These are phyloP conservation scores for Daedaleopsis sinensis DNA, from an alignment of 768 basidiomycete species.

Conservation along the genomic window DNA sequence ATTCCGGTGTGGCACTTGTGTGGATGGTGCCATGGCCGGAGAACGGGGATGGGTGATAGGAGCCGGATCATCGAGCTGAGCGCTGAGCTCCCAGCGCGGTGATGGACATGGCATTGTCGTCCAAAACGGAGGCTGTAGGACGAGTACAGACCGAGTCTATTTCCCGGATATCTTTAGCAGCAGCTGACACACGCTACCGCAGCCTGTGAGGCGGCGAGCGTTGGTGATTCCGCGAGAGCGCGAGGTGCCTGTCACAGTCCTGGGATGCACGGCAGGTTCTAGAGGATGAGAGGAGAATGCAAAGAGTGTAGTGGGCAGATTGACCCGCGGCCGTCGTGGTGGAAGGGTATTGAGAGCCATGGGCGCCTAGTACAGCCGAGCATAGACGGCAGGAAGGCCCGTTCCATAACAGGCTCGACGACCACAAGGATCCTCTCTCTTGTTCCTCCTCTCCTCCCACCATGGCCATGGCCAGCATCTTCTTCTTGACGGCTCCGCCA, in stretches of 20 bases:
- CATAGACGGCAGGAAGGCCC: neutral
- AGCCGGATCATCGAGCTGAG: neutral
- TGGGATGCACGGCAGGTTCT: neutral
- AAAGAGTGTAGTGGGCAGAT: neutral
- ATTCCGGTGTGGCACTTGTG: neutral
- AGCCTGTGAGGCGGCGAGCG: neutral
- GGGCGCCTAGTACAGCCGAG: neutral
- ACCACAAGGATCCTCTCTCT: constrained; percentile 16
- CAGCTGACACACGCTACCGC: constrained; percentile 6
- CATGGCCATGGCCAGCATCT: no score
- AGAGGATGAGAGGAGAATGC: neutral
- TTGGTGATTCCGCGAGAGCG: neutral
- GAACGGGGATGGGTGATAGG: neutral
- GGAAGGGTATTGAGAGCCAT: neutral
- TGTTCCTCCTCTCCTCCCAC: neutral
- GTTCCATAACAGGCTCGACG: constrained; percentile 19
- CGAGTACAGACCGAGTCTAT: constrained; percentile 13
- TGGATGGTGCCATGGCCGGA: neutral
- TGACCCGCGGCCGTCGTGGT: neutral
- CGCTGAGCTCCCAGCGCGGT: neutral
- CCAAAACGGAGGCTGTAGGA: neutral
- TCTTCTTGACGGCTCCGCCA: neutral
- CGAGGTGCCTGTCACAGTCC: neutral
- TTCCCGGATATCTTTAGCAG: constrained; percentile 13
- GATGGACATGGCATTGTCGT: neutral